Evolutionary conservation across 73 alveolate species (phyloP).

Genomic region (Tetrahymena borealis): DNA sequence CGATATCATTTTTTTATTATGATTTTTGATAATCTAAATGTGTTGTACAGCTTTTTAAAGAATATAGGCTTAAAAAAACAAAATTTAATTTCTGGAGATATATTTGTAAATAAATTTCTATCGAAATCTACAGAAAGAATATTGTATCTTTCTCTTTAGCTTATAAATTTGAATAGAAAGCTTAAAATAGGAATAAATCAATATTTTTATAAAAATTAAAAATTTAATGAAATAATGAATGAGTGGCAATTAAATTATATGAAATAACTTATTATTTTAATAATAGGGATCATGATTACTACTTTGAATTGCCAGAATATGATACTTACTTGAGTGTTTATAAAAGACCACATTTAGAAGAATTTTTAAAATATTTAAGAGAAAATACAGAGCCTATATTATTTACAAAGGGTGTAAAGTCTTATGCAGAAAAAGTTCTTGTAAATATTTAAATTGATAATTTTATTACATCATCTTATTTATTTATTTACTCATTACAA

Average conservation of each 20-base stretch:
- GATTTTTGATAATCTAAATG: not conserved
- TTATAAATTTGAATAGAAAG: not conserved
- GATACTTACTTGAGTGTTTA: conserved; percentile 26
- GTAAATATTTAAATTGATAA: not conserved
- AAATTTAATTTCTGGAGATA: not conserved
- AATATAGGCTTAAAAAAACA: not conserved
- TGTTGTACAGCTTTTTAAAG: not conserved
- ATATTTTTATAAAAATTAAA: too few relatives aligned
- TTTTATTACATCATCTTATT: not conserved
- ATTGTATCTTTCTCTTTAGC: not conserved
- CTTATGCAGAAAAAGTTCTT: conserved; percentile 34
- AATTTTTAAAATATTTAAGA: conserved; percentile 19
- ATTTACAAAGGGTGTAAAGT: conserved; percentile 26
- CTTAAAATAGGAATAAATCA: not conserved
- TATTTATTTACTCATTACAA: not conserved
- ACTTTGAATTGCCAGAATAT: conserved; percentile 36
- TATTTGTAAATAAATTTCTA: not conserved
- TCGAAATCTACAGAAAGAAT: not conserved
- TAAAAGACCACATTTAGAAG: conserved; percentile 34
- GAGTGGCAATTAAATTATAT: too few relatives aligned
- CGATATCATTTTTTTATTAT: not conserved
- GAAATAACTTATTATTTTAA: not conserved
- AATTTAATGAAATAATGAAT: too few relatives aligned
- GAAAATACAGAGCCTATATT: conserved; percentile 26
- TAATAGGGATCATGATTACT: conserved; percentile 28